A percentile compares a stretch with the other conserved stretches of the same genome.
Evolutionary conservation across 225 moss, liverwort and hornwort genomes (phyloP).

Genomic region (Antitrichia curtipendula): DNA sequence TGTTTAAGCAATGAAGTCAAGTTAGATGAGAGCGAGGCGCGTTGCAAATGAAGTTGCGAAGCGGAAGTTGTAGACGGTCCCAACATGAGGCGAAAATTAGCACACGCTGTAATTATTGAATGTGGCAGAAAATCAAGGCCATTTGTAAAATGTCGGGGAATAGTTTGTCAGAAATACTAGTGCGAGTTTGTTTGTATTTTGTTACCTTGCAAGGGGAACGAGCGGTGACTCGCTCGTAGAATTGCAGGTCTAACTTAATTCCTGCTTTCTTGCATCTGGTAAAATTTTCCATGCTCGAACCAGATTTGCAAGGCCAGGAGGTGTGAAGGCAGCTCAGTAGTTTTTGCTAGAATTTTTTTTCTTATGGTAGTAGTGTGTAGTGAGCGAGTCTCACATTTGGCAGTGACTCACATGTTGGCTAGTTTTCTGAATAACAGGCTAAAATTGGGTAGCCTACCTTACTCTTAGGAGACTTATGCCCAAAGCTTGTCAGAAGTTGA

Average conservation of each 20-base stretch:
- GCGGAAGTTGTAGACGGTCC: background rate
- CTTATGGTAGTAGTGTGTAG: background rate
- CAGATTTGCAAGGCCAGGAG: background rate
- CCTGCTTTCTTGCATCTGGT: constrained; percentile 2
- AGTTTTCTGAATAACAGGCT: background rate
- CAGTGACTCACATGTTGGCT: constrained; percentile 5
- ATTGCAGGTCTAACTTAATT: background rate
- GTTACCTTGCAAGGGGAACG: background rate
- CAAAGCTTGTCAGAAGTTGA: constrained; percentile 7
- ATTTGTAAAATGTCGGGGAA: constrained; percentile 26
- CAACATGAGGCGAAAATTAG: background rate
- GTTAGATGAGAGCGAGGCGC: background rate
- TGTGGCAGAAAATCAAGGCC: constrained; percentile 20
- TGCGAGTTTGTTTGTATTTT: background rate
- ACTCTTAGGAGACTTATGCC: background rate
- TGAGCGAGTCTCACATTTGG: background rate
- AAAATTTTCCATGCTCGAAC: background rate
- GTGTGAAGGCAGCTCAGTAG: background rate
- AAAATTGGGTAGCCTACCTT: background rate
- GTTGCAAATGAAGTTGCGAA: background rate
- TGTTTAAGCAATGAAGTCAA: background rate
- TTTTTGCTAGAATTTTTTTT: background rate
- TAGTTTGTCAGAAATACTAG: constrained; percentile 5
- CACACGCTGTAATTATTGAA: constrained; percentile 28
- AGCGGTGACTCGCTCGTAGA: background rate